A percentile compares a stretch with the other conserved stretches of the same genome.
Conservation (phyloP, 805 yeast species). For the Nakazawaea molendinolei region DNA sequence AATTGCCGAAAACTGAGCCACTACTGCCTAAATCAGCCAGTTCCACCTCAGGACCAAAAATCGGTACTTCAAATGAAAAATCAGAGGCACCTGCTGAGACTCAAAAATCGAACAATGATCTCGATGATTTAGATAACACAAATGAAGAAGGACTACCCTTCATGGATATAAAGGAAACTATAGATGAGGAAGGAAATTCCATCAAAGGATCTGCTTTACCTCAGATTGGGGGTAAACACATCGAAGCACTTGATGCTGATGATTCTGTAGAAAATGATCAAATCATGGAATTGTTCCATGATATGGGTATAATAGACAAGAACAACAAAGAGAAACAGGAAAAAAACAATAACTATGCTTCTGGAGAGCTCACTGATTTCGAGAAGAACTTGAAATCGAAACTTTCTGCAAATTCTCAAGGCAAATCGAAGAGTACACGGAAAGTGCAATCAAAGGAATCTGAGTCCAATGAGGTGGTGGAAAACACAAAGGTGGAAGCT, state of each 20-base stretch:
- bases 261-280: slow-evolving; percentile 23
- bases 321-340: neutral
- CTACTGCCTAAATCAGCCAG: too few relatives aligned
- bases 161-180: slow-evolving; percentile 70
- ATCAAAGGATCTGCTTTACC: slow-evolving; percentile 35
- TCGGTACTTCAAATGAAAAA: too few relatives aligned
- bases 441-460: too few relatives aligned
- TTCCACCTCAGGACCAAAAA: too few relatives aligned
- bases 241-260: slow-evolving; percentile 6
- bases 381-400: slow-evolving; percentile 9
- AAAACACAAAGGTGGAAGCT: neutral
- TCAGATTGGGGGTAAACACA: slow-evolving; percentile 22
- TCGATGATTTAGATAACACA: slow-evolving; percentile 35
- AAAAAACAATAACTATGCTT: neutral
- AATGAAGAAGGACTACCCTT: slow-evolving; percentile 50
- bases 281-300: slow-evolving; percentile 24
- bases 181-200: slow-evolving; percentile 75
- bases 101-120: slow-evolving; percentile 84
- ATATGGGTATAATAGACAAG: slow-evolving; percentile 23
- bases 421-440: too few relatives aligned
- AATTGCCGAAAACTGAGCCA: too few relatives aligned
- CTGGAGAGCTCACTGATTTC: slow-evolving; percentile 2
- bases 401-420: slow-evolving; percentile 6
- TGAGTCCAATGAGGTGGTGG: too few relatives aligned
- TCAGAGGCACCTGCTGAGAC: too few relatives aligned